A percentile compares a stretch with the other conserved stretches of the same genome.
phyloP scores from a whole-genome alignment of 768 basidiomycete species.

The Gyrodon lividus region DNA sequence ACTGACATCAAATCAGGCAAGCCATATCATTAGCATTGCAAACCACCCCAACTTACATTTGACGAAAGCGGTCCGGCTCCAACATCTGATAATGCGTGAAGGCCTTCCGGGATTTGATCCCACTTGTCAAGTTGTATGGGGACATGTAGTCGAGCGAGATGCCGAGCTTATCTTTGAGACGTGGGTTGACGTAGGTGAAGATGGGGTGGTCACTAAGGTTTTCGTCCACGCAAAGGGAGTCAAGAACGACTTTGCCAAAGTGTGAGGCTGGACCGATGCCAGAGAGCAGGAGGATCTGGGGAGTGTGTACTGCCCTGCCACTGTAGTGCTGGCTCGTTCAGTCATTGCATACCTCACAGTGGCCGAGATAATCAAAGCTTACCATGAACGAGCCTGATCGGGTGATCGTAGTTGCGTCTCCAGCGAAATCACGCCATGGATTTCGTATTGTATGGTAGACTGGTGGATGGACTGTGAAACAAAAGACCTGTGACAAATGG shows the following conservation, averaged over 20 bases:
- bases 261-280: constrained; percentile 71
- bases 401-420: no score
- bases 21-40: neutral
- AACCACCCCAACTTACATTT: constrained; percentile 40
- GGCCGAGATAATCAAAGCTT: no score
- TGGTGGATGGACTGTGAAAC: no score
- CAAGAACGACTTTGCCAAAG: constrained; percentile 49
- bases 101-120: constrained; percentile 31
- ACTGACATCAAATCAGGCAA: constrained; percentile 17
- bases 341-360: neutral
- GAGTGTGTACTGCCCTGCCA: constrained; percentile 63
- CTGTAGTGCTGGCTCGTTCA: constrained; percentile 29
- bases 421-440: no score
- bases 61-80: constrained; percentile 50
- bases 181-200: constrained; percentile 48
- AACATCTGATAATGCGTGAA: constrained; percentile 43
- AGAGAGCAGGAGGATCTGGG: constrained; percentile 69
- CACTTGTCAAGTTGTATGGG: constrained; percentile 18
- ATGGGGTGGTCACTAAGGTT: constrained; percentile 70
- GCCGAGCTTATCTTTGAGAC: constrained; percentile 51
- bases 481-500: no score
- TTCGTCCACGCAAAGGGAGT: constrained; percentile 73
- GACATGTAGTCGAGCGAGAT: constrained; percentile 41
- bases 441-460: no score
- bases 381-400: no score